Base-by-base conservation (phyloP, 176 grass and related monocot species). In the Phoenix roebelenii region DNA sequence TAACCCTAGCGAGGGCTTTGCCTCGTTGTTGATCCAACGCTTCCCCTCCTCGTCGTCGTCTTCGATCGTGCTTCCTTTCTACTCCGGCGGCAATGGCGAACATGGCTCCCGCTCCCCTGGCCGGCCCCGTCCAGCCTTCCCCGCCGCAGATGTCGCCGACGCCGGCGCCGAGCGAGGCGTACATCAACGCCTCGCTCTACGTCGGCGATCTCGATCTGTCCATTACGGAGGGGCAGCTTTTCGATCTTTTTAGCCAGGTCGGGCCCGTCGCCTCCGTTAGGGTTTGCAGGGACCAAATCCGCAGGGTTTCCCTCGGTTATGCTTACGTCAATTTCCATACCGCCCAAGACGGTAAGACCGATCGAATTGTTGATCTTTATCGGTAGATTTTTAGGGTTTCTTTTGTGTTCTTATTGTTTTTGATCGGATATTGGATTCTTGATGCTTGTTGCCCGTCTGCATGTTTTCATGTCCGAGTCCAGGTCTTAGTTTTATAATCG, bases 261-360 rank as follows among this genome's bases (percentile, higher is more conserved):
- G 64, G 24, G 23, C 69, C 63, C 1, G 48, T 78, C 23, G 22
- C 15, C 1, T 74, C 74, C 22, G 69, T 73, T 5, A 57, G 59
- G 24, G 73, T 82, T 53, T 77, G 80, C 73, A 69, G 68, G 20
- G 68, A 72, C 59, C 53, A 26, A n/a, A 9, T 20, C 14, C 20
- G 24, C 66, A 14, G 16, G 48, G 25, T 4, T 3, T 82, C 72
- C 18, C 72, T 82, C 3, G 79, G 79, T 0, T 81, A 76, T 15
- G 76, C 22, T 3, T 76, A 76, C 7, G 82, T 85, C 5, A 85
- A 76, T 51, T 76, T 80, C 23, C 18, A 67, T 56, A 54, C 32
- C 6, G 50, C 12, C 0, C 39, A 72, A 9, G 82, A 85, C 4
- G 77, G 82, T 80, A 52, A 72, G 5, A 15, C 2, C 12, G 2